Base-by-base conservation (phyloP, 805 yeast species). In the Sugiyamaella qingdaonensis region DNA sequence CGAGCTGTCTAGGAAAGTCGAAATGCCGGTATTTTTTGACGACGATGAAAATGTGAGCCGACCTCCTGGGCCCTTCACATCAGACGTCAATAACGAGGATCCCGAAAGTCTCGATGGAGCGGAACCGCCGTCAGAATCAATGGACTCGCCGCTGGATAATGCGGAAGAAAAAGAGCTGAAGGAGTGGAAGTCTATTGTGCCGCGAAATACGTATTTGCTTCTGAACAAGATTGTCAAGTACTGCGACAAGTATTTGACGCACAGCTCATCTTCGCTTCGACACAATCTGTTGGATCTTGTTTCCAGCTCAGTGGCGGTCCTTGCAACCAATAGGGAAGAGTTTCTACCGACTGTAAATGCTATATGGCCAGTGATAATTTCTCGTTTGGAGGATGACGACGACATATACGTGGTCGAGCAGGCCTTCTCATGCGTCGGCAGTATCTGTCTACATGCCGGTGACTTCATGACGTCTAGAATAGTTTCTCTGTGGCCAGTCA, bases 101-200 rank as follows among this genome's bases (percentile, higher is more conserved):
- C 68, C 64, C 18, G 68, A 71, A 48, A 77, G 75, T 9, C 49
- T 43, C 5, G 78, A 72, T 34, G 69, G 64, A 41, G 57, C 60
- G 36, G 66, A 62, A 54, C 2, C 21, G 9, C 11, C 24, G n/a
- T 43, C 45, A 9, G 54, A 33, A 10, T 3, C 14, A n/a, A 11
- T 16, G n/a, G 52, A 49, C 13, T 24, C 61, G 37, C 71, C 68
- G 41, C 68, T 69, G 36, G 69, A 67, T 10, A 63, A 58, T 14
- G 60, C 60, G 4, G 63, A 62, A 7, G 71, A 62, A n/a, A 61
- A 58, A 13, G 70, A 60, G 8, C 58, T 54, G 1, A 59, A 62
- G 2, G 73, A 73, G 32, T 90, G 97, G 97, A 59, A 64, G 0
- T 84, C 92, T 0, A 82, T 84, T 0, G 71, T 91, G 0, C 86